phyloP scores from a whole-genome alignment of 345 rosid genomes.

The Linum tenue region DNA sequence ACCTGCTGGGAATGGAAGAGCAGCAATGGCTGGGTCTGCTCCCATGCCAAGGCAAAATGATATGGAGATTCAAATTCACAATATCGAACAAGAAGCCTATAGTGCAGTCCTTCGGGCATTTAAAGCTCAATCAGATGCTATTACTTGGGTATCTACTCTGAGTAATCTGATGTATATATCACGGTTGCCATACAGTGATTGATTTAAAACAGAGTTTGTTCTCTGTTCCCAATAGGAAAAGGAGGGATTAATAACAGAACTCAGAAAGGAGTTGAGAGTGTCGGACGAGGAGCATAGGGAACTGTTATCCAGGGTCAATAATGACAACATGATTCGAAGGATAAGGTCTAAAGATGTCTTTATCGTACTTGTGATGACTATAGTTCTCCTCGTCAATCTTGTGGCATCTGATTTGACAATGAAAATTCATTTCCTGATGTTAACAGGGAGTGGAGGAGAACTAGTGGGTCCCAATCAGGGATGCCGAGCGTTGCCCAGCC shows the following conservation, averaged over 20 bases:
- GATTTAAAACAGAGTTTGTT: not conserved
- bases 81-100: conserved; percentile 90
- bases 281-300: conserved; percentile 94
- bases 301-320: conserved; percentile 74
- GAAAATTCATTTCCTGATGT: conserved; percentile 18
- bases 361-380: conserved; percentile 10
- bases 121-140: conserved; percentile 96
- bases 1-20: conserved; percentile 75
- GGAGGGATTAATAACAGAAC: conserved; percentile 90
- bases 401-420: not conserved
- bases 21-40: conserved; percentile 50
- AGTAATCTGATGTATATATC: not conserved
- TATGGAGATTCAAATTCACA: conserved; percentile 89
- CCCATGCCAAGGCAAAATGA: conserved; percentile 58
- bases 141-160: conserved; percentile 67
- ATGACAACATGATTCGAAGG: conserved; percentile 66
- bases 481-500: conserved; percentile 50
- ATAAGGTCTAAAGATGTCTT: conserved; percentile 58
- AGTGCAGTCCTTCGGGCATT: conserved; percentile 83
- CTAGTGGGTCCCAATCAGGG: conserved; percentile 52
- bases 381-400: conserved; percentile 16
- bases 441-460: conserved; percentile 90
- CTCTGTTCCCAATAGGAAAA: conserved; percentile 53
- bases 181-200: not conserved
- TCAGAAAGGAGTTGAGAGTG: conserved; percentile 87